Percentiles rank a stretch among this genome's conserved stretches.
Evolutionary conservation across 108 stramenopile species (phyloP).

Genomic region (Seminavis robusta): DNA sequence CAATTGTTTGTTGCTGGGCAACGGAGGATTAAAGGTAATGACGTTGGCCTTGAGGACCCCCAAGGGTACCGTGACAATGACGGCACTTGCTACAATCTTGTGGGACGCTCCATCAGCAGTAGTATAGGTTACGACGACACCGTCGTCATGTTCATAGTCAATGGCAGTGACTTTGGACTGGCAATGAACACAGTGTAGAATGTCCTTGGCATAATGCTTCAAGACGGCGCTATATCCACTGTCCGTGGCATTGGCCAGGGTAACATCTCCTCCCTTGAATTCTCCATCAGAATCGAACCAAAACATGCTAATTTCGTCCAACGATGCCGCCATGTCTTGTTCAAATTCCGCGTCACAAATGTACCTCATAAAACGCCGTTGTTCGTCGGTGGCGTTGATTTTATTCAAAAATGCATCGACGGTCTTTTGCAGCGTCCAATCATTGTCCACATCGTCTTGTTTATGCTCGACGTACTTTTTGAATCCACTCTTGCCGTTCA

Average conservation of each 20-base stretch:
- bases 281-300: too few species aligned
- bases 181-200: constrained; percentile 6
- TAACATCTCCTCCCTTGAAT: neutral
- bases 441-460: too few species aligned
- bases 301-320: neutral
- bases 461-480: too few species aligned
- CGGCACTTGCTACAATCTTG: neutral
- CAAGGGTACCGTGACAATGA: constrained; percentile 52
- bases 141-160: neutral
- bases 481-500: too few species aligned
- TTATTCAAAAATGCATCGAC: too few species aligned
- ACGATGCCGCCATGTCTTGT: neutral
- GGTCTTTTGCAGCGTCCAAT: too few species aligned
- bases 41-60: constrained; percentile 46
- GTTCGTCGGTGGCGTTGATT: neutral
- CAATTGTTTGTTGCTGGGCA: constrained; percentile 37
- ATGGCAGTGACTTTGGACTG: constrained; percentile 8
- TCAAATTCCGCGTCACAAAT: neutral
- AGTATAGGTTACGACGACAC: neutral
- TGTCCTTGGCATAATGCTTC: neutral
- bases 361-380: neutral
- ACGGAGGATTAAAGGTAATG: constrained; percentile 44
- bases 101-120: neutral
- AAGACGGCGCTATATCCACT: constrained; percentile 12
- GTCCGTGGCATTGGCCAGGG: too few species aligned